Evolutionary conservation across 768 basidiomycete species (phyloP).

Genomic region (Boletus coccyginus): DNA sequence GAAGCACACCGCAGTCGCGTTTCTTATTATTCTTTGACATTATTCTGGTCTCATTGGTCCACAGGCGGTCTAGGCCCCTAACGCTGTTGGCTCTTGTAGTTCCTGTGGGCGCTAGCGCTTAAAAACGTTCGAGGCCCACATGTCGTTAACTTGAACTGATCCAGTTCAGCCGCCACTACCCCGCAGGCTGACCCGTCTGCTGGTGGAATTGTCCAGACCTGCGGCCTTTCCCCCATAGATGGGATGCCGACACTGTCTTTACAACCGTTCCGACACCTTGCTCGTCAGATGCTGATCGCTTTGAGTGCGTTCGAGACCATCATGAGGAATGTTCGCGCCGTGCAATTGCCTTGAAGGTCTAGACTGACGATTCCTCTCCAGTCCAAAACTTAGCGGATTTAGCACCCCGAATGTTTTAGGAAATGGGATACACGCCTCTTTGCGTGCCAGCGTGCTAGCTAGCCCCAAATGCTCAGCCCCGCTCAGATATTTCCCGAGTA

Average conservation of each 20-base stretch:
- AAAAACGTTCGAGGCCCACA: slow-evolving; percentile 9
- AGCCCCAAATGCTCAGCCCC: neutral
- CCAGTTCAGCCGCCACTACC: neutral
- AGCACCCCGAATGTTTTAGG: neutral
- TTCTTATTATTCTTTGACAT: neutral
- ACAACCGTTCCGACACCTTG: neutral
- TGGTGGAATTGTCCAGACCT: slow-evolving; percentile 11
- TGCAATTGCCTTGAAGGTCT: slow-evolving; percentile 3
- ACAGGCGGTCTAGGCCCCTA: slow-evolving; percentile 10
- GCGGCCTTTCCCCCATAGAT: too few relatives aligned
- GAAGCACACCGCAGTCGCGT: neutral
- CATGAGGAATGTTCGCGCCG: neutral
- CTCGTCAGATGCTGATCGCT: neutral
- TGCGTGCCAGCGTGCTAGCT: neutral
- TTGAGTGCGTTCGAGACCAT: slow-evolving; percentile 1
- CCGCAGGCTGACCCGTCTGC: slow-evolving; percentile 1
- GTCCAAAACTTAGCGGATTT: neutral
- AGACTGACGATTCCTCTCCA: neutral
- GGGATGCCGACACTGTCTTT: neutral
- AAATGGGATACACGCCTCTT: neutral
- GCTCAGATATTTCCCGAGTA: neutral
- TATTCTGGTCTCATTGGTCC: neutral
- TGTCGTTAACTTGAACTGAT: neutral
- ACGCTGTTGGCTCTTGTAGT: neutral
- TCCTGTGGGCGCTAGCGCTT: neutral